These are phyloP conservation scores for Magnolia changhungtana DNA, from an alignment of 164 flowering plant genomes.

Conservation along the genomic window DNA sequence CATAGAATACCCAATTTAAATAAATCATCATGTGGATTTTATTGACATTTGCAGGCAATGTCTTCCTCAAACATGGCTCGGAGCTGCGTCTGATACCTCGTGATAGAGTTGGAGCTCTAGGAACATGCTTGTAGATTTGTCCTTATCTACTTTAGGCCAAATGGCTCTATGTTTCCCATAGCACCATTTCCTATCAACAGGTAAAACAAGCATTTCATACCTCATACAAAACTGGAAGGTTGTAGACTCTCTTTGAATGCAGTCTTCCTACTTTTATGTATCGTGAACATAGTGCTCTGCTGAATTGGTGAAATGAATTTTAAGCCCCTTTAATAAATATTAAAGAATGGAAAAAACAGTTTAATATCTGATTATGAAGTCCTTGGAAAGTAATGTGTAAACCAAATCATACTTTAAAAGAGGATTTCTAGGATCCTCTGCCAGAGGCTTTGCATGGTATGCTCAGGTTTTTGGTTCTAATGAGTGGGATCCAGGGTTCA, in stretches of 20 bases:
- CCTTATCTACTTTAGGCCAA: background rate
- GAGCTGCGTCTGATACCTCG: slow-evolving; percentile 96
- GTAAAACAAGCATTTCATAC: background rate
- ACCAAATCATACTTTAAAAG: too few species aligned
- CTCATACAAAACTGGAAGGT: background rate
- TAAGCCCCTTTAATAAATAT: background rate
- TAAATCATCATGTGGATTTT: background rate
- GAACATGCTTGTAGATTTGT: slow-evolving; percentile 4
- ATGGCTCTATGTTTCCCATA: background rate
- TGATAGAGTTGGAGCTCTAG: slow-evolving; percentile 76
- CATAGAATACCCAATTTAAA: too few species aligned
- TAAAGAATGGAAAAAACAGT: background rate
- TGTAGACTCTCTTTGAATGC: background rate
- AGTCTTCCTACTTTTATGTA: background rate
- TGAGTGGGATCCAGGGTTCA: too few species aligned
- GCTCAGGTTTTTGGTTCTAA: too few species aligned
- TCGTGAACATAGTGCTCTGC: background rate
- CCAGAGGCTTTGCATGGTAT: too few species aligned
- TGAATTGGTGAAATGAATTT: background rate
- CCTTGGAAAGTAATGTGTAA: too few species aligned
- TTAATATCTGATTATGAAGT: too few species aligned
- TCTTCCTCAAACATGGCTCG: slow-evolving; percentile 94
- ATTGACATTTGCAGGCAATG: slow-evolving; percentile 59
- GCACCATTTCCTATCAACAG: background rate
- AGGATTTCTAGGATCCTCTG: too few species aligned